These are phyloP conservation scores for Mangifera indica DNA, from an alignment of 345 rosid species.

Conservation along the genomic window DNA sequence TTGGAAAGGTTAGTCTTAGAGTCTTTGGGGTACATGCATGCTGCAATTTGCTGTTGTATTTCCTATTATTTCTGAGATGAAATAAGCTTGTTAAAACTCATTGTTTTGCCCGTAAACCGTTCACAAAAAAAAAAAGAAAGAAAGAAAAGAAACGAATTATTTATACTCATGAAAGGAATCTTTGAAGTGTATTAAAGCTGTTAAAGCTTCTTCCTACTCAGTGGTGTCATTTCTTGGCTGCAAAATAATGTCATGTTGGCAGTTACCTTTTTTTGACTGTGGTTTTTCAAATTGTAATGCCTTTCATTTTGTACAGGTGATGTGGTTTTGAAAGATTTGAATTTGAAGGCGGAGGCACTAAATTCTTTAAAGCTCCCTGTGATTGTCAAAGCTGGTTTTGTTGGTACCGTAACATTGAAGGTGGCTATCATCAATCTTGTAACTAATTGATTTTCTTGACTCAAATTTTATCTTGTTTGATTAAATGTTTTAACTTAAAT, in stretches of 20 bases:
- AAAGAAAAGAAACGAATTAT: neutral
- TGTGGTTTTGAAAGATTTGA: constrained; percentile 94
- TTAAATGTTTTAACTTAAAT: neutral
- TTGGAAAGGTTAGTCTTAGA: constrained; percentile 75
- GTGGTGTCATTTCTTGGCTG: constrained; percentile 17
- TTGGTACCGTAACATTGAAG: constrained; percentile 89
- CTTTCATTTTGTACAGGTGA: constrained; percentile 56
- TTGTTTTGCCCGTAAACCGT: neutral
- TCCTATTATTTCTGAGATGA: neutral
- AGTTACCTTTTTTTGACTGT: neutral
- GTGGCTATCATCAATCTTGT: constrained; percentile 33
- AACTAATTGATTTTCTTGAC: neutral
- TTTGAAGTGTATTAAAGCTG: constrained; percentile 7
- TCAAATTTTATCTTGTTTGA: neutral
- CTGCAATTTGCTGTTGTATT: neutral
- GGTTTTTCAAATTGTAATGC: constrained; percentile 9
- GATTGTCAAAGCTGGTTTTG: constrained; percentile 95
- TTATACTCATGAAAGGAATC: neutral
- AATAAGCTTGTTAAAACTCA: neutral
- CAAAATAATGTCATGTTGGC: constrained; percentile 15
- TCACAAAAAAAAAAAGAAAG: too few relatives aligned
- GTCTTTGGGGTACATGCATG: neutral
- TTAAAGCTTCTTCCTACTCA: neutral
- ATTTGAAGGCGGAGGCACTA: constrained; percentile 90
- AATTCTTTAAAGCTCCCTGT: constrained; percentile 93